Conservation (phyloP, 106 monocot genomes). For the Chionographis japonica region DNA sequence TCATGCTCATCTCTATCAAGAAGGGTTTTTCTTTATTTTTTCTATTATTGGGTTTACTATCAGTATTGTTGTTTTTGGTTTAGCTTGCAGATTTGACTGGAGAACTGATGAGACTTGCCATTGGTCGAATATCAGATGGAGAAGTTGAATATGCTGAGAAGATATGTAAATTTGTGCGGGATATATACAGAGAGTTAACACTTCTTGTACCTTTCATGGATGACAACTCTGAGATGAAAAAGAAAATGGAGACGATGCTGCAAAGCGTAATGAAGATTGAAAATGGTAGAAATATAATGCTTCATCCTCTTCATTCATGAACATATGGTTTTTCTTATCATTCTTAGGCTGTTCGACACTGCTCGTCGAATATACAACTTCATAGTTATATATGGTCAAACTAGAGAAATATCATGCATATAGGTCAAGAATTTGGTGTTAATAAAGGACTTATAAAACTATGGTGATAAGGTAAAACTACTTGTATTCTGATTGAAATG, state of each 20-base stretch:
- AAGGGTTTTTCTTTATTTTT: neutral
- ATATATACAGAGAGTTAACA: constrained; percentile 78
- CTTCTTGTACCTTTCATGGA: constrained; percentile 78
- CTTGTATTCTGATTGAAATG: too few relatives aligned
- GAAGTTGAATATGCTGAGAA: constrained; percentile 90
- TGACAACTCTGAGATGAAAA: constrained; percentile 92
- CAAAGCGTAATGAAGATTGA: constrained; percentile 93
- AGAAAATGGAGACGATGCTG: constrained; percentile 97
- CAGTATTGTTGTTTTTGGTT: neutral
- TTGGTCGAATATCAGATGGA: constrained; percentile 94
- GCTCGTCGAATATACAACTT: too few relatives aligned
- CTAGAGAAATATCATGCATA: too few relatives aligned
- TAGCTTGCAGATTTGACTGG: constrained; percentile 95
- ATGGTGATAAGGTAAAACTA: too few relatives aligned
- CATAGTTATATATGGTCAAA: too few relatives aligned
- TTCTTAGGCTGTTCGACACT: too few relatives aligned
- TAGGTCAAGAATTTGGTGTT: too few relatives aligned
- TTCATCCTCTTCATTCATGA: neutral
- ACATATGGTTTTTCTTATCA: too few relatives aligned
- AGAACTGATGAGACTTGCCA: constrained; percentile 94
- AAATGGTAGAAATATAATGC: constrained; percentile 52
- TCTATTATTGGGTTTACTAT: neutral
- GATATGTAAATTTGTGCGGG: constrained; percentile 78
- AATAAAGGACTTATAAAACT: too few relatives aligned
- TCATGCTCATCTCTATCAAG: neutral